Percentiles rank a stretch among this genome's conserved stretches.
Evolutionary conservation across 2,329 filamentous ascomycete genomes (phyloP).

Genomic region (Fusarium xylarioides): DNA sequence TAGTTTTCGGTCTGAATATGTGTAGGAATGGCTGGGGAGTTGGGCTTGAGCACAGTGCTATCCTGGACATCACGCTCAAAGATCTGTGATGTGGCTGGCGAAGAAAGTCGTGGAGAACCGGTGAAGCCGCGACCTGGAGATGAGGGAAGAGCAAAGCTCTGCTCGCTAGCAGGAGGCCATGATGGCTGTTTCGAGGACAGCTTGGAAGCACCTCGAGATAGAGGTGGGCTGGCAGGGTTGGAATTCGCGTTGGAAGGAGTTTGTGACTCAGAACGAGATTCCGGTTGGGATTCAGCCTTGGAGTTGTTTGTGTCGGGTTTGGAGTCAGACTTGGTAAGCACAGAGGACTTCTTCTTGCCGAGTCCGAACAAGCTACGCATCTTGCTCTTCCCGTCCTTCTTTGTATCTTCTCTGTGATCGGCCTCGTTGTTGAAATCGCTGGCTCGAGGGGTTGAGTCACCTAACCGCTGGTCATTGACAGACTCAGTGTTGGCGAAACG

Average conservation of each 20-base stretch:
- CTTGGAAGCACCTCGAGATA: constrained; percentile 50
- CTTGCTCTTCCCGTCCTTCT: constrained; percentile 52
- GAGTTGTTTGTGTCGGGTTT: constrained; percentile 18
- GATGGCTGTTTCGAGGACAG: constrained; percentile 51
- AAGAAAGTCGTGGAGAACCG: constrained; percentile 77
- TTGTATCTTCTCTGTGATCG: constrained; percentile 23
- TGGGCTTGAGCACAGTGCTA: constrained; percentile 69
- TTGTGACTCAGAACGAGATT: constrained; percentile 31
- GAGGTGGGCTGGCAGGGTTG: constrained; percentile 45
- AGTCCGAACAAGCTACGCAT: constrained; percentile 68
- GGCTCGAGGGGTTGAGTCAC: constrained; percentile 47
- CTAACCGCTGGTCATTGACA: constrained; percentile 42
- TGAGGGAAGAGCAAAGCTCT: constrained; percentile 60
- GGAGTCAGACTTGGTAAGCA: constrained; percentile 22
- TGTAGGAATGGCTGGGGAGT: constrained; percentile 86
- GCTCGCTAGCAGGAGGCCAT: constrained; percentile 55
- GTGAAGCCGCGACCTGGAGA: constrained; percentile 75
- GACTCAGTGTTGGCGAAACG: constrained; percentile 30
- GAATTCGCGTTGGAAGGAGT: constrained; percentile 50
- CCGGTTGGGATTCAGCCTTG: constrained; percentile 22
- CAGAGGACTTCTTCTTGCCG: constrained; percentile 65
- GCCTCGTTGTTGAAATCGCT: constrained; percentile 56
- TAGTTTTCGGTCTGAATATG: constrained; percentile 95
- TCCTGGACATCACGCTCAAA: constrained; percentile 97
- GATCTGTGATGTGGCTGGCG: constrained; percentile 81